Conservation (phyloP, 352 stramenopile genomes). For the Phytophthora cajani region DNA sequence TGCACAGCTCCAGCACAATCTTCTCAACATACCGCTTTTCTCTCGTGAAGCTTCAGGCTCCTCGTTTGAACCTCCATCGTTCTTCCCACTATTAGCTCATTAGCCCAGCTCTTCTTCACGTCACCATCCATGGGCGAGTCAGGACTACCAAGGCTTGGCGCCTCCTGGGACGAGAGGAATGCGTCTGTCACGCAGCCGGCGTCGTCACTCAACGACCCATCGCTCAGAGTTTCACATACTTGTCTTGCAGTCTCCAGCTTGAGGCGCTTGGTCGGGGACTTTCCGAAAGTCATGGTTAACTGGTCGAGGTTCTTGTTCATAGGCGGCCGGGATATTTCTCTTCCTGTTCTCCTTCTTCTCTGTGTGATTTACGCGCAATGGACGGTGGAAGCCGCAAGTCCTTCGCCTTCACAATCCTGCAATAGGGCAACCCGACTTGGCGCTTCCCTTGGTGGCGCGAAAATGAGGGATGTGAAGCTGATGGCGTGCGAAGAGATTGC, state of each 20-base stretch:
- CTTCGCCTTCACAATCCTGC: not conserved
- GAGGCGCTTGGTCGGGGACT: not conserved
- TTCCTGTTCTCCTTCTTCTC: not conserved
- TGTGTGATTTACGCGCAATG: not conserved
- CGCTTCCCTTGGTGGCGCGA: not conserved
- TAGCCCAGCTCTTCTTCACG: not conserved
- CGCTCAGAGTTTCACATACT: not conserved
- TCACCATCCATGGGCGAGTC: not conserved
- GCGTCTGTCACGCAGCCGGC: not conserved
- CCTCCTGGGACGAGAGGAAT: not conserved
- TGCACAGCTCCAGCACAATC: not conserved
- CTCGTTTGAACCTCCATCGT: not conserved
- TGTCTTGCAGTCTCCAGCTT: not conserved
- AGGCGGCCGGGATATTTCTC: not conserved
- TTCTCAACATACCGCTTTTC: not conserved
- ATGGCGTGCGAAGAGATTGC: not conserved
- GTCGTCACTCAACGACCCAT: not conserved
- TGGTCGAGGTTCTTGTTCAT: not conserved
- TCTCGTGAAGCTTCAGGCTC: not conserved
- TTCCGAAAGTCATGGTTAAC: not conserved
- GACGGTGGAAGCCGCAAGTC: not conserved
- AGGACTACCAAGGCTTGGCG: not conserved
- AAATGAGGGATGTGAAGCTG: conserved; percentile 1
- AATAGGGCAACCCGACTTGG: not conserved
- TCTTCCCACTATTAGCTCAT: not conserved